Evolutionary conservation across 2,329 filamentous ascomycete genomes (phyloP), one percentile per base, ranked within the genome.

Genomic region (Conoideocrella luteorostrata): DNA sequence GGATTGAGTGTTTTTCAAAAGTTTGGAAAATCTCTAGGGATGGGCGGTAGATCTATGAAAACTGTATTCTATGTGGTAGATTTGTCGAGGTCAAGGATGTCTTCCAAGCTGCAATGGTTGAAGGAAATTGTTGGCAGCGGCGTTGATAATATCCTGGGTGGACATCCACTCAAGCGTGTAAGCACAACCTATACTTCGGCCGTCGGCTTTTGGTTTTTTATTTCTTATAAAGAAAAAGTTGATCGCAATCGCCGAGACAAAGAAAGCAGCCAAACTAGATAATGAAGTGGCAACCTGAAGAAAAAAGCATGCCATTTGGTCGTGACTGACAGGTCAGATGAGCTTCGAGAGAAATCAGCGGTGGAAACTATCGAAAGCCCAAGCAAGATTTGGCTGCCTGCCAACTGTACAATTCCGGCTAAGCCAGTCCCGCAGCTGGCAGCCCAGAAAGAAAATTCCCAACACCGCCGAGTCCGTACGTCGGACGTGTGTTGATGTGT

Each of bases 261-360:
- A n/a, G n/a, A n/a, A n/a, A 41, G 24, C 34, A 29, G 13, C 24
- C 17, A 21, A n/a, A 15, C 32, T 10, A 22, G 10, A 7, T 28
- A 9, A 18, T 29, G 18, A 29, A 38, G n/a, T 23, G 20, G 3
- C 24, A 23, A 15, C 13, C n/a, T 23, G 21, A 5, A 29, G 11
- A 32, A 11, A 18, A 10, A 15, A 39, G 36, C 26, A 39, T 10
- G 13, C 18, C 23, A 39, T 39, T 7, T 10, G 21, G n/a, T 18
- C 21, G 23, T 40, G 23, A 32, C 21, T 40, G 23, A 32, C 21
- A 34, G 43, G 39, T 45, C 30, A 38, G 43, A 29, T 42, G 39
- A 28, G 33, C 28, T 39, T 13, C 23, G 20, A 20, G 26, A 39
- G 28, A 24, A 28, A 29, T 32, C 36, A 36, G 35, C 24, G 26